Evolutionary conservation across 768 basidiomycete genomes (phyloP).

Genomic region (Rhizopogon salebrosus): DNA sequence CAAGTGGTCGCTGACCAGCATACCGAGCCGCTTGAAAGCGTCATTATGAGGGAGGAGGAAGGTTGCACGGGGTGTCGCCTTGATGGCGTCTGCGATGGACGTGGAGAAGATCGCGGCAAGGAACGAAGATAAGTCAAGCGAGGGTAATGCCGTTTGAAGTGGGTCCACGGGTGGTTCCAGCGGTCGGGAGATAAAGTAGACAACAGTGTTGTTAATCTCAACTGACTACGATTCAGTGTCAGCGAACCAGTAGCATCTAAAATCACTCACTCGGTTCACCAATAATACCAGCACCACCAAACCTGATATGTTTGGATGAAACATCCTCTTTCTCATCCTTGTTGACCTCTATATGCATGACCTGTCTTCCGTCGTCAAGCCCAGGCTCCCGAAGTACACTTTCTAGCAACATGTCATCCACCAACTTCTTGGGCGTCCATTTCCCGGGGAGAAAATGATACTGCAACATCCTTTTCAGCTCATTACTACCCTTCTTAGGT

Average conservation of each 20-base stretch:
- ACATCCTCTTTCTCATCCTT: slow-evolving; percentile 41
- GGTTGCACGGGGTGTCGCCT: slow-evolving; percentile 63
- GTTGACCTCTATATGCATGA: slow-evolving; percentile 62
- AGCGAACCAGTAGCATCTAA: slow-evolving; percentile 4
- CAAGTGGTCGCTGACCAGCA: slow-evolving; percentile 81
- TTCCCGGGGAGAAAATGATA: slow-evolving; percentile 92
- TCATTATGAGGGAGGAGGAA: slow-evolving; percentile 84
- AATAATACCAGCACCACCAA: slow-evolving; percentile 78
- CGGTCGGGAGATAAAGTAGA: slow-evolving; percentile 86
- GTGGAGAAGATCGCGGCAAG: slow-evolving; percentile 88
- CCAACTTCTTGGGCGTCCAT: slow-evolving; percentile 66
- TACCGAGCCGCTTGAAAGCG: slow-evolving; percentile 85
- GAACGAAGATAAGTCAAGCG: slow-evolving; percentile 85
- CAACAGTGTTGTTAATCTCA: slow-evolving; percentile 67
- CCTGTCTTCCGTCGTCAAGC: slow-evolving; percentile 63
- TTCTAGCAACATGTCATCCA: slow-evolving; percentile 69
- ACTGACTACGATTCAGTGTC: slow-evolving; percentile 37
- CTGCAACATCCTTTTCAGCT: slow-evolving; percentile 66
- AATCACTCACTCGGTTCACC: slow-evolving; percentile 63
- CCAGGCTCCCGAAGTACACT: slow-evolving; percentile 75
- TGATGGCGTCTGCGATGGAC: slow-evolving; percentile 66
- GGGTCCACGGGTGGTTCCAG: slow-evolving; percentile 79
- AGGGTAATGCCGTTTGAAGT: slow-evolving; percentile 74
- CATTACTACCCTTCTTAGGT: slow-evolving; percentile 60
- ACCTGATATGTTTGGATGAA: slow-evolving; percentile 55